Percentiles rank a stretch among this genome's conserved stretches.
These are phyloP conservation scores for Sisymbrium irio DNA, from an alignment of 345 rosid genomes.

Conservation along the genomic window DNA sequence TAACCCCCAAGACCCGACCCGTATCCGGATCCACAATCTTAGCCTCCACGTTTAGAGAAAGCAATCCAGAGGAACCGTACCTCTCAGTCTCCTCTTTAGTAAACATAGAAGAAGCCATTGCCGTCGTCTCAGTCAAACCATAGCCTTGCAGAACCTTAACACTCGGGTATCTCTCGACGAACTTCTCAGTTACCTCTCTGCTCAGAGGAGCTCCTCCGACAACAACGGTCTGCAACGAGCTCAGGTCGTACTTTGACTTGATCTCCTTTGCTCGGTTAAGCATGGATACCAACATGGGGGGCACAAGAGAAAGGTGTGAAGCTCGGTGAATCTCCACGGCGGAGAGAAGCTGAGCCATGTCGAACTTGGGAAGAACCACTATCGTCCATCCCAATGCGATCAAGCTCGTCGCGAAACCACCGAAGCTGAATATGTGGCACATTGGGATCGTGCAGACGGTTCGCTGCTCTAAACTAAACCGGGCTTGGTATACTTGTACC, in stretches of 20 bases:
- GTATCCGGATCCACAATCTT: constrained; percentile 68
- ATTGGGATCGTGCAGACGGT: constrained; percentile 86
- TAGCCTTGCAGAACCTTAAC: constrained; percentile 68
- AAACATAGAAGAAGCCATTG: constrained; percentile 57
- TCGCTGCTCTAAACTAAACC: constrained; percentile 46
- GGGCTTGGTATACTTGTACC: constrained; percentile 43
- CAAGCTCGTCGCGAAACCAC: constrained; percentile 58
- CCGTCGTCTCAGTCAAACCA: constrained; percentile 75
- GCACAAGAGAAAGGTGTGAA: constrained; percentile 67
- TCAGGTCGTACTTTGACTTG: constrained; percentile 49
- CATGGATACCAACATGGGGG: constrained; percentile 69
- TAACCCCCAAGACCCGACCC: constrained; percentile 46
- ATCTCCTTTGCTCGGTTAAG: constrained; percentile 53
- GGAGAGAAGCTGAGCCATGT: constrained; percentile 64
- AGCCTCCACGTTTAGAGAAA: constrained; percentile 64
- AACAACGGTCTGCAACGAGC: constrained; percentile 50
- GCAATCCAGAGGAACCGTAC: constrained; percentile 64
- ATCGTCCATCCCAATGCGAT: constrained; percentile 69
- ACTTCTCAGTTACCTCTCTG: constrained; percentile 68
- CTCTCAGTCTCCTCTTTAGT: constrained; percentile 57
- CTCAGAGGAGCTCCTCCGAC: constrained; percentile 87
- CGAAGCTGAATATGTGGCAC: constrained; percentile 84
- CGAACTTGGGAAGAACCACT: constrained; percentile 68
- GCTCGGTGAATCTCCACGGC: constrained; percentile 53
- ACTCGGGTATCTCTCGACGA: constrained; percentile 45